A percentile compares a stretch with the other conserved stretches of the same genome.
Conservation (phyloP, 352 stramenopile species). For the Elongisporangium senticosum region DNA sequence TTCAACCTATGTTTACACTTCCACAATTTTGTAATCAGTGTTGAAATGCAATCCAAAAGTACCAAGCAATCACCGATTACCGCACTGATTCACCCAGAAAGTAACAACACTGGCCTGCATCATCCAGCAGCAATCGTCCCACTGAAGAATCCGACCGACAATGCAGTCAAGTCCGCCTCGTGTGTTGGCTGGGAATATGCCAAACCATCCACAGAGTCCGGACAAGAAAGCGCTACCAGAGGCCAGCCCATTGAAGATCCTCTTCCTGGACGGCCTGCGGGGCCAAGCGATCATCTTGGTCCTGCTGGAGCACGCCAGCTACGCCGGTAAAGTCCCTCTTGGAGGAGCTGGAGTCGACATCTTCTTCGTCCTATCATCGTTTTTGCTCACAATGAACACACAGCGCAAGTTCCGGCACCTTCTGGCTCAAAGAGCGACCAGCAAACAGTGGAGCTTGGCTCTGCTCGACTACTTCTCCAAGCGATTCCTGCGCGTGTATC, state of each 20-base stretch:
- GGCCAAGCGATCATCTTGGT: constrained; percentile 30
- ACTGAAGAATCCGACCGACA: no score
- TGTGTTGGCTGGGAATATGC: no score
- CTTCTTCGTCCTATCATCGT: constrained; percentile 43
- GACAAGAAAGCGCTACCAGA: neutral
- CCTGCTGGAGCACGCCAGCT: constrained; percentile 20
- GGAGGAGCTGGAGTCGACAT: constrained; percentile 24
- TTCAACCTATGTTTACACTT: no score
- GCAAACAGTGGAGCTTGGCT: constrained; percentile 9
- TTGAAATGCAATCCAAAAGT: no score
- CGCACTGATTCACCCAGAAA: no score
- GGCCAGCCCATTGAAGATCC: constrained; percentile 24
- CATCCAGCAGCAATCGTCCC: no score
- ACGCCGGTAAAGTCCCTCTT: constrained; percentile 19
- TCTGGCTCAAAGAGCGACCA: constrained; percentile 12
- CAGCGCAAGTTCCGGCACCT: constrained; percentile 25
- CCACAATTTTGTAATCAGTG: no score
- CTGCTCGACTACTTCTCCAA: constrained; percentile 18
- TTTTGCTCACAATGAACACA: constrained; percentile 37
- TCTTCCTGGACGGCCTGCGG: constrained; percentile 33
- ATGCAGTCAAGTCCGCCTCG: no score
- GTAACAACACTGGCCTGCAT: no score
- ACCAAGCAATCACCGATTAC: no score
- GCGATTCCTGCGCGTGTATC: constrained; percentile 27
- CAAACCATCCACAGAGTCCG: no score